These are phyloP conservation scores for Ogataea populi-albae DNA, from an alignment of 805 yeast species.

Conservation along the genomic window DNA sequence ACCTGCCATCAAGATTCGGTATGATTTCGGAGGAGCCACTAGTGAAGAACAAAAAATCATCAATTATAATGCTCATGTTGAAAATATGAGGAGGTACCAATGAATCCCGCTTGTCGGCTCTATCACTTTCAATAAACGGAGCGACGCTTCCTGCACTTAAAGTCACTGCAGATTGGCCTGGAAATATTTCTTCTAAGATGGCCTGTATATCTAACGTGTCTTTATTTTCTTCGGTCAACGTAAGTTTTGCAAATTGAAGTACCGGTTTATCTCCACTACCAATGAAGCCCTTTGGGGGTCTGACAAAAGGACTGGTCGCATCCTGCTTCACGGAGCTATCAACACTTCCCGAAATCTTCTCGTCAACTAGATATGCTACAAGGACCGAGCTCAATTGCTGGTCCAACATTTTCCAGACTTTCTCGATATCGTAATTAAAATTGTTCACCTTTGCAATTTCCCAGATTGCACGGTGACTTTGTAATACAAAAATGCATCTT, in stretches of 20 bases:
- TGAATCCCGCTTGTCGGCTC: slow-evolving; percentile 53
- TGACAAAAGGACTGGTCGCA: slow-evolving; percentile 22
- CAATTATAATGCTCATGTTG: slow-evolving; percentile 77
- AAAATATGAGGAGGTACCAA: slow-evolving; percentile 68
- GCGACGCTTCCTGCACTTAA: slow-evolving; percentile 28
- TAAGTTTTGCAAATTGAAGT: slow-evolving; percentile 36
- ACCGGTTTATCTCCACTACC: slow-evolving; percentile 22
- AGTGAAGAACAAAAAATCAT: slow-evolving; percentile 65
- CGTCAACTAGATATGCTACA: slow-evolving; percentile 38
- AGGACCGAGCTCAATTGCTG: slow-evolving; percentile 39
- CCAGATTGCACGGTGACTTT: slow-evolving; percentile 63
- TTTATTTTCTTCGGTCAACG: slow-evolving; percentile 33
- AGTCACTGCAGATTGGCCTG: slow-evolving; percentile 43
- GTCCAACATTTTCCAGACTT: slow-evolving; percentile 45
- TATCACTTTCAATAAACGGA: slow-evolving; percentile 59
- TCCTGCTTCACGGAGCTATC: slow-evolving; percentile 17
- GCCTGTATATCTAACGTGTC: slow-evolving; percentile 36
- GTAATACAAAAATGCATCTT: slow-evolving; percentile 59
- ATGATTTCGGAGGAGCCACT: slow-evolving; percentile 52
- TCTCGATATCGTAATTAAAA: slow-evolving; percentile 22
- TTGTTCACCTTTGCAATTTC: slow-evolving; percentile 45
- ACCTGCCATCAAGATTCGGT: slow-evolving; percentile 27
- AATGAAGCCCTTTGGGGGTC: slow-evolving; percentile 23
- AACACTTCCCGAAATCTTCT: slow-evolving; percentile 24
- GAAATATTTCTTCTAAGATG: slow-evolving; percentile 61